Conservation (phyloP, 2,329 filamentous ascomycete species). For the Fusarium neocosmosporiellum region DNA sequence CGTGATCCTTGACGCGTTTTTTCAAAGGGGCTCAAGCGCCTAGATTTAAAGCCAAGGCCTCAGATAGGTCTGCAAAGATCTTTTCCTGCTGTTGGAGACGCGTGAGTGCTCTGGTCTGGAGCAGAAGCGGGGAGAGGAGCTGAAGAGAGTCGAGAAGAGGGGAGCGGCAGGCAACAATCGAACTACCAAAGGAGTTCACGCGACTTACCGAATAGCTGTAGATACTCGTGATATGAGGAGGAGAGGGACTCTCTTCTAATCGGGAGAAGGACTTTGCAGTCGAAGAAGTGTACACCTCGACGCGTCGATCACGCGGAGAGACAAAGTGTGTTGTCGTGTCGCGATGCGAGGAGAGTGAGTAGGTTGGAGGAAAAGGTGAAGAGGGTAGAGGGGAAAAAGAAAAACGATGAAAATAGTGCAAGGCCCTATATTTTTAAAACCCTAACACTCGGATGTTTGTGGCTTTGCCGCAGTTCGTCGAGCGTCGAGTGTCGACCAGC, state of each 20-base stretch:
- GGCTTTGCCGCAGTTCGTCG: neutral
- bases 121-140: neutral
- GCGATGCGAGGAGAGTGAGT: neutral
- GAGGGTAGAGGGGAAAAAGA: neutral
- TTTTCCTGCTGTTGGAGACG: neutral
- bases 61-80: neutral
- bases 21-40: neutral
- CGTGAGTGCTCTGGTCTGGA: too few relatives aligned
- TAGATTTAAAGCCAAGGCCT: neutral
- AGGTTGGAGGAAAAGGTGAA: neutral
- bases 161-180: neutral
- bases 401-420: neutral
- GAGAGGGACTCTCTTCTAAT: neutral
- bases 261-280: neutral
- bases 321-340: neutral
- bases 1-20: neutral
- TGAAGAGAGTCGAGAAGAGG: neutral
- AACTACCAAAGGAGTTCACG: neutral
- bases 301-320: neutral
- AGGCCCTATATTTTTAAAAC: neutral
- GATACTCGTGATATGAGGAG: neutral
- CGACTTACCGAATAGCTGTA: neutral
- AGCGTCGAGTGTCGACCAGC: neutral
- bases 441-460: neutral
- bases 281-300: neutral